phyloP scores from a whole-genome alignment of 2,329 filamentous ascomycete genomes.

The Penicillium hordei region DNA sequence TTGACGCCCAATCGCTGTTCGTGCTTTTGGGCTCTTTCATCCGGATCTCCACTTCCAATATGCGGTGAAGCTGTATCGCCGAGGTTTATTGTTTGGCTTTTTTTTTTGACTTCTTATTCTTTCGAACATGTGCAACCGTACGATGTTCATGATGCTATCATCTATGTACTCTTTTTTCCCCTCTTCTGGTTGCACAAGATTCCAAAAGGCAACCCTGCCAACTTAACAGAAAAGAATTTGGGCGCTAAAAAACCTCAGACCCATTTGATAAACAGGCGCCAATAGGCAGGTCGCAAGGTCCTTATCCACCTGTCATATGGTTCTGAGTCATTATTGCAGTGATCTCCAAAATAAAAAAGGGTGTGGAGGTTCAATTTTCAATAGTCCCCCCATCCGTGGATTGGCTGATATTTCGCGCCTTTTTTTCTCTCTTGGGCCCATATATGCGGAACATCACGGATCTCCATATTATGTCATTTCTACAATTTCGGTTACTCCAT shows the following conservation, averaged over 20 bases:
- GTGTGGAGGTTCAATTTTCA: background rate
- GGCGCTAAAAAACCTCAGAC: constrained; percentile 3
- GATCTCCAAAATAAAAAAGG: background rate
- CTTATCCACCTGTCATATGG: constrained; percentile 23
- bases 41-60: constrained; percentile 20
- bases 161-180: background rate
- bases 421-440: background rate
- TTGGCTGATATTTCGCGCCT: background rate
- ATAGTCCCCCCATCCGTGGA: background rate
- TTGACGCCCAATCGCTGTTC: constrained; percentile 18
- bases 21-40: constrained; percentile 13
- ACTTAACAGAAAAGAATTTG: background rate
- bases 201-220: background rate
- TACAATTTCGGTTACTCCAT: no score
- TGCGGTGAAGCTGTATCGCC: constrained; percentile 24
- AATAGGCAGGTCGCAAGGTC: constrained; percentile 13
- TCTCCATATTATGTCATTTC: background rate
- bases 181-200: background rate
- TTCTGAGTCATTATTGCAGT: constrained; percentile 4
- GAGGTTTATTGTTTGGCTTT: constrained; percentile 13
- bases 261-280: constrained; percentile 12
- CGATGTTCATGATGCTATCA: background rate
- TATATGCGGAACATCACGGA: constrained; percentile 4
- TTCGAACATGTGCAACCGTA: background rate
- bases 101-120: background rate